Evolutionary conservation across 169 alveolate genomes (phyloP).

Genomic region (Eimeria maxima): DNA sequence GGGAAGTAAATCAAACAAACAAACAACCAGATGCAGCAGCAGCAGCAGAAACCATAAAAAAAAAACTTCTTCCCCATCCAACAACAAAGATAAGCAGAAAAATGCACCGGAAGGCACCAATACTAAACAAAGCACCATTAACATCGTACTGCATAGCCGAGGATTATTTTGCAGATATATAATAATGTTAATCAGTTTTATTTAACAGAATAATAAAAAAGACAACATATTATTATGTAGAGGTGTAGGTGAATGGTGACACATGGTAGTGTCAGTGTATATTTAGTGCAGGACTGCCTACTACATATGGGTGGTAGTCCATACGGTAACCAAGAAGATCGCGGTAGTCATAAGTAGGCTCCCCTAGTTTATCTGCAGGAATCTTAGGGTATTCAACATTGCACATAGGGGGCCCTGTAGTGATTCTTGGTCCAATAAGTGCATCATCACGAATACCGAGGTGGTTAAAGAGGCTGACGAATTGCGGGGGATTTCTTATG

Average conservation of each 20-base stretch:
- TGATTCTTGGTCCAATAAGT: neutral
- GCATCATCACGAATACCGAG: constrained; percentile 14
- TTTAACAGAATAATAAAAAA: too few relatives aligned
- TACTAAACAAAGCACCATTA: too few relatives aligned
- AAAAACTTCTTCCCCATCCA: neutral
- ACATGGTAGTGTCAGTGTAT: too few relatives aligned
- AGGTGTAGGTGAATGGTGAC: too few relatives aligned
- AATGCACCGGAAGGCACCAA: too few relatives aligned
- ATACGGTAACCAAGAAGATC: constrained; percentile 5
- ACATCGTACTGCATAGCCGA: too few relatives aligned
- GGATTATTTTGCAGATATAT: too few relatives aligned
- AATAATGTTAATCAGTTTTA: too few relatives aligned
- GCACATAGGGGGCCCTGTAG: neutral
- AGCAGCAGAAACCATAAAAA: neutral
- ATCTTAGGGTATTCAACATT: constrained; percentile 2
- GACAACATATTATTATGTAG: too few relatives aligned
- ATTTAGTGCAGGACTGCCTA: neutral
- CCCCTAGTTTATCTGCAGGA: constrained; percentile 12
- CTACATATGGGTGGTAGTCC: constrained; percentile 71
- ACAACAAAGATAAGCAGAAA: too few relatives aligned
- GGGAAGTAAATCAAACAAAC: neutral
- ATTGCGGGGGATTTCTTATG: neutral
- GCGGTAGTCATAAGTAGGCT: constrained; percentile 62
- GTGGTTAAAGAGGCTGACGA: neutral
- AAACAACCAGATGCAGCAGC: neutral